A percentile compares a stretch with the other conserved stretches of the same genome.
Conservation (phyloP, 2,329 filamentous ascomycete species). For the Chrysosporium keratinophilum region DNA sequence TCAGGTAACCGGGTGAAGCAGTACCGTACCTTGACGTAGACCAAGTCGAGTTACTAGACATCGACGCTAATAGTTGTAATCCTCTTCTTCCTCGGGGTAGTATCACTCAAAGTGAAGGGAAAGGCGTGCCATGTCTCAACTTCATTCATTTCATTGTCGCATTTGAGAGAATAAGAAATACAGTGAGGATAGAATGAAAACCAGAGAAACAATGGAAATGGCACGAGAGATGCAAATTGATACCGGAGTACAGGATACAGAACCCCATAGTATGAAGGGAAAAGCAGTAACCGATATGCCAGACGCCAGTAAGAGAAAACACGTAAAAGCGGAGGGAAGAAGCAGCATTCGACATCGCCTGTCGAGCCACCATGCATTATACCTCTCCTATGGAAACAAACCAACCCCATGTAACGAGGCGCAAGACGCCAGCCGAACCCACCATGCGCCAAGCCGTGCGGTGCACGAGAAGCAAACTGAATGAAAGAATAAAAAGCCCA, state of each 20-base stretch:
- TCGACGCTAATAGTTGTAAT: too few species aligned
- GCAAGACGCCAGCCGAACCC: neutral
- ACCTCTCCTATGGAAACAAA: neutral
- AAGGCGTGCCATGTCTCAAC: neutral
- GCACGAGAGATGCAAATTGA: neutral
- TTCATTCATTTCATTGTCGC: neutral
- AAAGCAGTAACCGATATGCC: too few species aligned
- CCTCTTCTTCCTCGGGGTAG: too few species aligned
- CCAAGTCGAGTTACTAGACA: too few species aligned
- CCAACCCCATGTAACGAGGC: neutral
- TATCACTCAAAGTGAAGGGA: neutral
- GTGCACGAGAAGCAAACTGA: neutral
- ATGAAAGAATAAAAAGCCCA: neutral
- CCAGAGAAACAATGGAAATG: neutral
- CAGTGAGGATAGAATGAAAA: neutral
- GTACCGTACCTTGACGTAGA: too few species aligned
- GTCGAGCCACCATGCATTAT: too few species aligned
- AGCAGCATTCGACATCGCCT: too few species aligned
- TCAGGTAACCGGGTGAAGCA: too few species aligned
- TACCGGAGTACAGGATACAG: neutral
- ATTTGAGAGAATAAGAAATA: too few species aligned
- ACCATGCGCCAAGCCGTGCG: neutral
- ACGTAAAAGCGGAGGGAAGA: too few species aligned
- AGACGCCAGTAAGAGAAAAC: too few species aligned
- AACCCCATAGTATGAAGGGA: too few species aligned